Conservation (phyloP, 192 early-diverging fungal genomes). For the Mortierella hygrophila region DNA sequence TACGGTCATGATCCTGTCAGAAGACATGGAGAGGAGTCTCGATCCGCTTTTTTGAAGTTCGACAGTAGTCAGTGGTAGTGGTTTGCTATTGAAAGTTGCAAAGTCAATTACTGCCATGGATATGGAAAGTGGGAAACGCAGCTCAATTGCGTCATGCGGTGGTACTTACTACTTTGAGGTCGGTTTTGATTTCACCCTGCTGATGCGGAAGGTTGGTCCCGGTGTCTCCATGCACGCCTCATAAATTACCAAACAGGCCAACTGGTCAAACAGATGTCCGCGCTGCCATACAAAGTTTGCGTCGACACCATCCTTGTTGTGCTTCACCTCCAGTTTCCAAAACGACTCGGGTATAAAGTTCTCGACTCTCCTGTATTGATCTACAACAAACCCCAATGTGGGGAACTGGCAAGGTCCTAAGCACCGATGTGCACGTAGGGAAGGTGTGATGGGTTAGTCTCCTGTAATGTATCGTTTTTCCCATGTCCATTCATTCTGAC, state of each 20-base stretch:
- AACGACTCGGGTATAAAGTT: conserved; percentile 91
- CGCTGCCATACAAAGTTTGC: conserved; percentile 85
- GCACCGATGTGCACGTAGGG: background rate
- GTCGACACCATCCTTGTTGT: conserved; percentile 60
- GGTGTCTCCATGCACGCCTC: conserved; percentile 73
- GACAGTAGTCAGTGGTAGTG: conserved; percentile 93
- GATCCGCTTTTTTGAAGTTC: conserved; percentile 92
- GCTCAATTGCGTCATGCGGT: background rate
- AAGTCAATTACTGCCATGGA: background rate
- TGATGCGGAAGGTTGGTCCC: conserved; percentile 67
- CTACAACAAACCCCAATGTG: conserved; percentile 95
- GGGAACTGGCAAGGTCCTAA: conserved; percentile 96
- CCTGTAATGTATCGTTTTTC: background rate
- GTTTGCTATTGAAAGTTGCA: conserved; percentile 68
- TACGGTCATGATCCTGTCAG: conserved; percentile 85
- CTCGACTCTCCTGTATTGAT: conserved; percentile 80
- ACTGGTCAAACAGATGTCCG: conserved; percentile 81
- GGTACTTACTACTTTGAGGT: conserved; percentile 82
- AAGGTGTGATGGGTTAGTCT: background rate
- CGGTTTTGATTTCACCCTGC: conserved; percentile 68
- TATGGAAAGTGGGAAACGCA: background rate
- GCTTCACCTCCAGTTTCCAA: conserved; percentile 85
- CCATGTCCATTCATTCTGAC: background rate
- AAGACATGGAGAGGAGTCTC: conserved; percentile 76
- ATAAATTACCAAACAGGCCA: conserved; percentile 76